A percentile compares a stretch with the other conserved stretches of the same genome.
phyloP scores from a whole-genome alignment of 345 rosid species.

The Melastoma malabathricum region DNA sequence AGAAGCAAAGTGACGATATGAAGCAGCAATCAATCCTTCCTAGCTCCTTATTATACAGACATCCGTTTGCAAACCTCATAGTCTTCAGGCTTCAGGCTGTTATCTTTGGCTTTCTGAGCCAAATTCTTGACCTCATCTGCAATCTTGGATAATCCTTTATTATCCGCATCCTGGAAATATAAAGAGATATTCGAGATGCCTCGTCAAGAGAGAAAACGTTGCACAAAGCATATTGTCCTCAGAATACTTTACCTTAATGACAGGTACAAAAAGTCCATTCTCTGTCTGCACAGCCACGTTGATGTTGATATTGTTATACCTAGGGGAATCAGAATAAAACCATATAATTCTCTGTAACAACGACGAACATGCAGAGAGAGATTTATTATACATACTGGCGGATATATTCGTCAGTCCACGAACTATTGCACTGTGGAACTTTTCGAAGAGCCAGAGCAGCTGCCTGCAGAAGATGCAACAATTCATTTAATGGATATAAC shows the following conservation, averaged over 20 bases:
- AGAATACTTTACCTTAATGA: slow-evolving; percentile 52
- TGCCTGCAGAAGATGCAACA: slow-evolving; percentile 37
- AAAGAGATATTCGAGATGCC: too few relatives aligned
- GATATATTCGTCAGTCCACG: slow-evolving; percentile 87
- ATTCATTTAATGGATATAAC: slow-evolving; percentile 1
- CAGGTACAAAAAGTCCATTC: slow-evolving; percentile 89
- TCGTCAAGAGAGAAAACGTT: too few relatives aligned
- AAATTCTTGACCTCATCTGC: slow-evolving; percentile 62
- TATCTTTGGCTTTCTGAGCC: slow-evolving; percentile 88
- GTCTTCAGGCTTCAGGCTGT: slow-evolving; percentile 89
- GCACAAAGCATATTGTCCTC: background rate
- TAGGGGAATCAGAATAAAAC: slow-evolving; percentile 11
- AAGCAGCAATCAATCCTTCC: too few relatives aligned
- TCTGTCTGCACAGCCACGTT: slow-evolving; percentile 96
- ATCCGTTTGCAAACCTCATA: slow-evolving; percentile 44
- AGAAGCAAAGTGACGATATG: background rate
- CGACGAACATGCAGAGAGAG: background rate
- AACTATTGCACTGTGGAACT: slow-evolving; percentile 96
- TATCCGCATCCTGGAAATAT: slow-evolving; percentile 70
- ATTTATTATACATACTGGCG: slow-evolving; percentile 60
- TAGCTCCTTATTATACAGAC: too few relatives aligned
- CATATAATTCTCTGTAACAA: background rate
- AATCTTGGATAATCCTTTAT: slow-evolving; percentile 80
- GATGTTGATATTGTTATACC: slow-evolving; percentile 78
- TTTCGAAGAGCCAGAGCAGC: slow-evolving; percentile 89